Evolutionary conservation across 78 protist genomes (phyloP).

Genomic region (Capsaspora owczarzaki): DNA sequence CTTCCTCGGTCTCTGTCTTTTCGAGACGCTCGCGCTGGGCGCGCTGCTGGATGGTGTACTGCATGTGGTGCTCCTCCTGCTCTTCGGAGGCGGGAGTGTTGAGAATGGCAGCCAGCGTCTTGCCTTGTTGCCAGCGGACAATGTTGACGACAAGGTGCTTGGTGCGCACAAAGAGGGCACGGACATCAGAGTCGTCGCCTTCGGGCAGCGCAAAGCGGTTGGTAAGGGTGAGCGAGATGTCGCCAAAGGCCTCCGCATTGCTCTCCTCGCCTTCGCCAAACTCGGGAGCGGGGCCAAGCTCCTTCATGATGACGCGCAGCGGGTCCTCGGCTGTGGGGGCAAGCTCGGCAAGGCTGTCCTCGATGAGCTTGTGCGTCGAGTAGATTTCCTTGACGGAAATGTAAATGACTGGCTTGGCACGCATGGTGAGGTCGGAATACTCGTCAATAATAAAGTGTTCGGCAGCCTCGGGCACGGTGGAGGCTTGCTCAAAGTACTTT

Average conservation of each 20-base stretch:
- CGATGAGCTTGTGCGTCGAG: neutral
- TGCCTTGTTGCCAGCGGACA: slow-evolving; percentile 13
- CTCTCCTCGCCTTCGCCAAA: neutral
- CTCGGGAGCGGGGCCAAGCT: slow-evolving; percentile 7
- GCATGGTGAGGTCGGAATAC: neutral
- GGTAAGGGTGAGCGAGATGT: neutral
- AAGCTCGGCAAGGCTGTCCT: neutral
- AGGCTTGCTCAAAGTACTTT: neutral
- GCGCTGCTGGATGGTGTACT: neutral
- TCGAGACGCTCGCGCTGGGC: neutral
- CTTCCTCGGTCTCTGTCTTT: neutral
- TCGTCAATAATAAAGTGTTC: slow-evolving; percentile 13
- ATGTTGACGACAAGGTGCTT: neutral
- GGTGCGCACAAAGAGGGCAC: neutral
- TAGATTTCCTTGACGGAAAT: slow-evolving; percentile 2
- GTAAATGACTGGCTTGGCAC: neutral
- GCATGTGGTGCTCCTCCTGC: neutral
- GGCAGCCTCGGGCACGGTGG: neutral
- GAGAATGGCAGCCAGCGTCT: neutral
- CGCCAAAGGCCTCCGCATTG: neutral
- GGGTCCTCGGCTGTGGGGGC: neutral
- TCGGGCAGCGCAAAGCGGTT: neutral
- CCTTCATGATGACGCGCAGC: neutral
- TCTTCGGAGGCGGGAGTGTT: neutral
- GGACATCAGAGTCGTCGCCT: neutral